Conservation (phyloP, 345 rosid genomes). For the Lepidium africanum region DNA sequence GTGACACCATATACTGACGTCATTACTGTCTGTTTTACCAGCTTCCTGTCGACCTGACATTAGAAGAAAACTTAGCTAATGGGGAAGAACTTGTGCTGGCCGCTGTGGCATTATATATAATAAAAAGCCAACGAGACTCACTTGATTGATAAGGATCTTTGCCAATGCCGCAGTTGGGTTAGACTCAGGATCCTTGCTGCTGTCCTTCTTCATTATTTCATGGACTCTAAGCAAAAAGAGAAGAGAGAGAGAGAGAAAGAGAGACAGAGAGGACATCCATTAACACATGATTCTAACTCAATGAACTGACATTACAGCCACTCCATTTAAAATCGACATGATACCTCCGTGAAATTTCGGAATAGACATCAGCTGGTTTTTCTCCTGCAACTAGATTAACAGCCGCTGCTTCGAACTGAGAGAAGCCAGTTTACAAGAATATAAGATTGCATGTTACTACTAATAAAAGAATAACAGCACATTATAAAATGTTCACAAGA, state of each 20-base stretch:
- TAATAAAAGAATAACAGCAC: neutral
- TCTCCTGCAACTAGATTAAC: slow-evolving; percentile 82
- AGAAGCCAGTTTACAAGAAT: slow-evolving; percentile 19
- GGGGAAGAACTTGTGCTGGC: neutral
- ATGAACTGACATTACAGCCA: neutral
- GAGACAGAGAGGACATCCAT: slow-evolving; percentile 5
- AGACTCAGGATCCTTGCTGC: slow-evolving; percentile 65
- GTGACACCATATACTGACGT: slow-evolving; percentile 99
- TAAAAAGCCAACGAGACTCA: slow-evolving; percentile 20
- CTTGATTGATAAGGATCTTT: slow-evolving; percentile 77
- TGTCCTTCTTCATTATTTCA: slow-evolving; percentile 75
- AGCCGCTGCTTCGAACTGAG: slow-evolving; percentile 88
- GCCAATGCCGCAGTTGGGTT: slow-evolving; percentile 70
- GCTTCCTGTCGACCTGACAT: slow-evolving; percentile 86
- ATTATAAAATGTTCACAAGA: slow-evolving; percentile 2
- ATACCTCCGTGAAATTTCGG: slow-evolving; percentile 92
- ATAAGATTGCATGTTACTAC: neutral
- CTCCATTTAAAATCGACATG: neutral
- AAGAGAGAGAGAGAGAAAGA: neutral
- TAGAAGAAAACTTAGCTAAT: slow-evolving; percentile 17
- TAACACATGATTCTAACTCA: neutral
- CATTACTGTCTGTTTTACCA: slow-evolving; percentile 98
- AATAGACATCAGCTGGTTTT: slow-evolving; percentile 91
- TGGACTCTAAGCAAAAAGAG: slow-evolving; percentile 51
- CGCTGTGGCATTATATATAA: neutral